phyloP scores from a whole-genome alignment of 1,284 basidiomycete species.

The Cystobasidium pallidum region DNA sequence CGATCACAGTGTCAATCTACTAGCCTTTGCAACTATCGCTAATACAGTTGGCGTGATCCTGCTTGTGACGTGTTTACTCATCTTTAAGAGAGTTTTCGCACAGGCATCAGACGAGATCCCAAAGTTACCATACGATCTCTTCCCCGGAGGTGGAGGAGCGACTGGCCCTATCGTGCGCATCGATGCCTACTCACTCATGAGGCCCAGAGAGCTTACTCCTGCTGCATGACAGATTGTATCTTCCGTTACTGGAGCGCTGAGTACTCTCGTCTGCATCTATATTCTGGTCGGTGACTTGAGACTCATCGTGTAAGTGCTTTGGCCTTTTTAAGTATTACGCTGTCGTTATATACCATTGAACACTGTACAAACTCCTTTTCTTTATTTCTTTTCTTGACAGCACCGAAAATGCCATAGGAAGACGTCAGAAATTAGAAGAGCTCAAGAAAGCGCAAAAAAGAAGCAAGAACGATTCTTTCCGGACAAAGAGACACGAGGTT shows the following conservation, averaged over 20 bases:
- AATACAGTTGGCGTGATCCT: constrained; percentile 25
- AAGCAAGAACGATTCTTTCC: constrained; percentile 5
- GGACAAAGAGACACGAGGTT: constrained; percentile 9
- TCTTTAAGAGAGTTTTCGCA: constrained; percentile 20
- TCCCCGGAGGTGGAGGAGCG: constrained; percentile 24
- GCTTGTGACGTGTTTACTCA: constrained; percentile 17
- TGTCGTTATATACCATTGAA: no score
- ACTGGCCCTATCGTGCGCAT: constrained; percentile 12
- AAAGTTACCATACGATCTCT: constrained; percentile 21
- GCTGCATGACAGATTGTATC: not conserved
- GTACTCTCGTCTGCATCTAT: constrained; percentile 8
- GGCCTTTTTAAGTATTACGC: no score
- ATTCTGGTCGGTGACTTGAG: constrained; percentile 21
- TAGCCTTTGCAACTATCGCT: constrained; percentile 28
- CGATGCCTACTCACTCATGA: no score
- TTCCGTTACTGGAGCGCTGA: constrained; percentile 3
- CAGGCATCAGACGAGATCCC: constrained; percentile 24
- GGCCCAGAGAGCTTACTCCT: no score
- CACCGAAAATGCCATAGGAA: not conserved
- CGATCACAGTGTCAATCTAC: constrained; percentile 11
- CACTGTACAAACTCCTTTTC: no score
- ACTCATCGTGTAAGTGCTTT: constrained; percentile 15
- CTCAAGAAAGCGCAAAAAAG: not conserved
- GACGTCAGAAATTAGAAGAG: not conserved
- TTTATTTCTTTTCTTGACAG: no score